phyloP scores from a whole-genome alignment of 73 alveolate species.

The Tetrahymena thermophila region DNA sequence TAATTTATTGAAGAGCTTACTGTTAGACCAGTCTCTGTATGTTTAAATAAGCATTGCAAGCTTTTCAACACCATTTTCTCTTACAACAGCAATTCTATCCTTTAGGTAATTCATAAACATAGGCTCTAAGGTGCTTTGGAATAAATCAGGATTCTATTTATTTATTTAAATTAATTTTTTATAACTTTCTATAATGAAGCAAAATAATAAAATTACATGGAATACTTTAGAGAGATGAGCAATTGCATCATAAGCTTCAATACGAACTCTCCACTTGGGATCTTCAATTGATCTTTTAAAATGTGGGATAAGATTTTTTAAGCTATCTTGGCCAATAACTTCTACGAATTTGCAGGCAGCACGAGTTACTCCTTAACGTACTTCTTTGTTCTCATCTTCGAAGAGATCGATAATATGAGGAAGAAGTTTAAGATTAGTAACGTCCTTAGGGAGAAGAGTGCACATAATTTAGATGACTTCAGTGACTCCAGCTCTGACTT shows the following conservation, averaged over 20 bases:
- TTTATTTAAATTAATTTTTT: neutral
- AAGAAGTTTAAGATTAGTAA: conserved; percentile 64
- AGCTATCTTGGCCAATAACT: conserved; percentile 83
- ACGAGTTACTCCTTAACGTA: conserved; percentile 78
- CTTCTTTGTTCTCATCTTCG: conserved; percentile 95
- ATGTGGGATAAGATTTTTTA: conserved; percentile 58
- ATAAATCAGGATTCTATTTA: conserved; percentile 70
- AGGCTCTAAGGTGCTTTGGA: conserved; percentile 72
- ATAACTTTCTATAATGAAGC: too few relatives aligned
- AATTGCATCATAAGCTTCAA: conserved; percentile 73
- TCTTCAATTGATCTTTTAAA: conserved; percentile 83
- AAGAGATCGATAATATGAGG: conserved; percentile 79
- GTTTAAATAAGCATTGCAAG: conserved; percentile 65
- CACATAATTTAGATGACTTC: conserved; percentile 82
- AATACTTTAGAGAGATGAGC: conserved; percentile 71
- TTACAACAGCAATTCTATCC: conserved; percentile 93
- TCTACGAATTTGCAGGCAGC: conserved; percentile 84
- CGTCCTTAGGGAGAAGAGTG: conserved; percentile 75
- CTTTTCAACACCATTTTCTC: conserved; percentile 85
- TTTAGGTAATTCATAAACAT: conserved; percentile 79
- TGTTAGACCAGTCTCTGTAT: conserved; percentile 87
- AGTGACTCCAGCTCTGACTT: conserved; percentile 71
- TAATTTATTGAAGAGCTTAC: conserved; percentile 78
- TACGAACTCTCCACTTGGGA: conserved; percentile 95
- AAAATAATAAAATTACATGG: neutral